Evolutionary conservation across 495 filamentous ascomycete genomes (phyloP).

Genomic region (Rusavskia elegans): DNA sequence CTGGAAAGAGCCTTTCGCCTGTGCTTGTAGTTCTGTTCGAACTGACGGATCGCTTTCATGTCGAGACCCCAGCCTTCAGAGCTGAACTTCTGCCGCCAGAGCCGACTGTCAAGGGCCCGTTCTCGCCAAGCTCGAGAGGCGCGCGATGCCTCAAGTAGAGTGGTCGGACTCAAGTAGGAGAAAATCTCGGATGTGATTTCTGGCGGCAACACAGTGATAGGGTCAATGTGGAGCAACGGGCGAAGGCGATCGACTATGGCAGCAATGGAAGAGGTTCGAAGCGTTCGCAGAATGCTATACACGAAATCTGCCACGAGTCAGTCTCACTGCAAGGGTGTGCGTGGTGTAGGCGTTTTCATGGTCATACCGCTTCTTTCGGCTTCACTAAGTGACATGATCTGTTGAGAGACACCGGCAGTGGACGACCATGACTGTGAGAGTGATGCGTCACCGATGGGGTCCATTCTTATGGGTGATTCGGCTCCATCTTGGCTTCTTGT

Average conservation of each 20-base stretch:
- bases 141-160: conserved; percentile 60
- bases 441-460: conserved; percentile 19
- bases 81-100: conserved; percentile 74
- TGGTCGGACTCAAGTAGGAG: conserved; percentile 61
- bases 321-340: background rate
- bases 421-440: conserved; percentile 9
- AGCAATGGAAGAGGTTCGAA: conserved; percentile 60
- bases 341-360: background rate
- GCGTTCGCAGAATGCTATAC: conserved; percentile 45
- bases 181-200: conserved; percentile 84
- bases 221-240: conserved; percentile 80
- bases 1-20: conserved; percentile 28
- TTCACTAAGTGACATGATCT: conserved; percentile 35
- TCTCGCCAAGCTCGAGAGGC: conserved; percentile 70
- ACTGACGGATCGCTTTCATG: conserved; percentile 42
- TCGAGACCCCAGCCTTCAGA: conserved; percentile 74
- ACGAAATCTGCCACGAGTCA: conserved; percentile 24
- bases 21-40: conserved; percentile 38
- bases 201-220: conserved; percentile 65
- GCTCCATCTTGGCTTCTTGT: conserved; percentile 39
- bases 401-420: conserved; percentile 26
- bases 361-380: conserved; percentile 37
- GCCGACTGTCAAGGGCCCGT: conserved; percentile 62
- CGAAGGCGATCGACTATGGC: conserved; percentile 62
- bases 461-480: conserved; percentile 20